phyloP scores from a whole-genome alignment of 108 stramenopile genomes.

The Nannochloropsis granulata region DNA sequence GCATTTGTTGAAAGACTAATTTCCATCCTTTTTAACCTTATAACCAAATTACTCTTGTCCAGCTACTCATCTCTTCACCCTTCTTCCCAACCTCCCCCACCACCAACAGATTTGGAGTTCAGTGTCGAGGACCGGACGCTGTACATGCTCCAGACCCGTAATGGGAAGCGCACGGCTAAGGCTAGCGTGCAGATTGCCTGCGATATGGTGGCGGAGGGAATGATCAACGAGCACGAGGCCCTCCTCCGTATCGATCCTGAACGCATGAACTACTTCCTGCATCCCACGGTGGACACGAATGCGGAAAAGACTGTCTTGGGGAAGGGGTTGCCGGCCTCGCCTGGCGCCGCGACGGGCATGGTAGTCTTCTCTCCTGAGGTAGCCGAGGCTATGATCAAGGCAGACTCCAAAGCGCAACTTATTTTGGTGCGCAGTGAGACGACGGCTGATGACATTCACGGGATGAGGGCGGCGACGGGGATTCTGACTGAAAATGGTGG shows the following conservation, averaged over 20 bases:
- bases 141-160: conserved; percentile 71
- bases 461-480: conserved; percentile 58
- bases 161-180: conserved; percentile 60
- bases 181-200: conserved; percentile 66
- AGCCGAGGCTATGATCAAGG: conserved; percentile 50
- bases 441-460: conserved; percentile 65
- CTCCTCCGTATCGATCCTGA: conserved; percentile 56
- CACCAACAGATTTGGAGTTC: conserved; percentile 59
- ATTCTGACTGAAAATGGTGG: conserved; percentile 65
- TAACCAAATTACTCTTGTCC: no score
- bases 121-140: conserved; percentile 69
- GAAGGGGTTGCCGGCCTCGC: conserved; percentile 57
- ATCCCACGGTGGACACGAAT: conserved; percentile 39
- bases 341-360: conserved; percentile 68
- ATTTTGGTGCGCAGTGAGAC: conserved; percentile 61
- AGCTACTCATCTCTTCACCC: not conserved
- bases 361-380: conserved; percentile 55
- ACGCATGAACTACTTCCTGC: conserved; percentile 62
- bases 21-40: no score
- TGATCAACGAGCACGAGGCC: conserved; percentile 52
- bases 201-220: conserved; percentile 59
- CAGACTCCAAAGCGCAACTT: conserved; percentile 38
- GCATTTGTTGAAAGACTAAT: no score
- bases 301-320: conserved; percentile 43
- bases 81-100: not conserved